A percentile compares a stretch with the other conserved stretches of the same genome.
phyloP scores from a whole-genome alignment of 1,284 basidiomycete species.

The Hemileia vastatrix region DNA sequence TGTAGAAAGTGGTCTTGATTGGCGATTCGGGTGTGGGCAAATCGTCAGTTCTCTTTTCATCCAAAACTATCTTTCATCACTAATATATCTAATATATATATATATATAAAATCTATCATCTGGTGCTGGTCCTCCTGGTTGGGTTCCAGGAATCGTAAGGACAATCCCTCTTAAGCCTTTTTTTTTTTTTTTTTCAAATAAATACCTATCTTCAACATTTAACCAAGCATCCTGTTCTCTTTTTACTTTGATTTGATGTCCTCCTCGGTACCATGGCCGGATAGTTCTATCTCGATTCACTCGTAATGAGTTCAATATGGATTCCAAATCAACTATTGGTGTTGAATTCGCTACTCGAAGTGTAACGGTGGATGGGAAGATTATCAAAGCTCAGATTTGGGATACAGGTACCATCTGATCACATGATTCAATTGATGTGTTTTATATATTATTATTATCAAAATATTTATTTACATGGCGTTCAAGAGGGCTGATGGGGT shows the following conservation, averaged over 20 bases:
- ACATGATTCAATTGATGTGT: not conserved
- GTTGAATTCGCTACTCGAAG: slow-evolving; percentile 98
- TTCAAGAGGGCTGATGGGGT: not conserved
- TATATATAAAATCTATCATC: not conserved
- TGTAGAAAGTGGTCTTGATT: slow-evolving; percentile 77
- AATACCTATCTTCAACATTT: not conserved
- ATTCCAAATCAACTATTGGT: slow-evolving; percentile 97
- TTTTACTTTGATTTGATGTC: not conserved
- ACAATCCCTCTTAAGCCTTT: too few species aligned
- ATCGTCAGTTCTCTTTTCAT: slow-evolving; percentile 46
- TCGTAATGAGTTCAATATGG: slow-evolving; percentile 97
- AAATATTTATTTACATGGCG: not conserved
- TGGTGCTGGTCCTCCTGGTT: not conserved
- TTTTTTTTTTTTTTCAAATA: not conserved
- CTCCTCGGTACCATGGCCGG: too few species aligned
- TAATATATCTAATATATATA: not conserved
- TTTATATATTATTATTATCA: not conserved
- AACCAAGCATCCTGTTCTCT: not conserved
- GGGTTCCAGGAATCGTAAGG: too few species aligned
- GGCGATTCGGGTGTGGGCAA: slow-evolving; percentile 99
- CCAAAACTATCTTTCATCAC: not conserved
- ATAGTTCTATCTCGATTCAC: slow-evolving; percentile 80
- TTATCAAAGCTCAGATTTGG: slow-evolving; percentile 98
- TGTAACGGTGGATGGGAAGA: slow-evolving; percentile 90
- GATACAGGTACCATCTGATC: slow-evolving; percentile 62